Conservation (phyloP, 2,329 filamentous ascomycete species). For the Fusarium continuum region DNA sequence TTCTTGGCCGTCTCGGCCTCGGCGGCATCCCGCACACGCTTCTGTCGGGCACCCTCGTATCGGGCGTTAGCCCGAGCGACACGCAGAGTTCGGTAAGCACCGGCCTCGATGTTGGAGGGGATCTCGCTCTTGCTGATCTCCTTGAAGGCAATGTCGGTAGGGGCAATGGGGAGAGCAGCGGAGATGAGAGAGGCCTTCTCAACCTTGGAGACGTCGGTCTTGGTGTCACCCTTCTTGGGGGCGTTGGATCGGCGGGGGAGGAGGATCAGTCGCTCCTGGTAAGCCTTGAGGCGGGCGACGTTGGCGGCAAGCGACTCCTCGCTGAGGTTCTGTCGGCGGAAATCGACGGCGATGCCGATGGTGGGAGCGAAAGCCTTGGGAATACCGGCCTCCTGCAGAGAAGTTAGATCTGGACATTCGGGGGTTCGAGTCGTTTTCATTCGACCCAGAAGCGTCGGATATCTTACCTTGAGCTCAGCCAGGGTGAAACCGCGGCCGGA, state of each 20-base stretch:
- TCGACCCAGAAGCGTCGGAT: conserved; percentile 1
- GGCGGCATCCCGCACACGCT: conserved; percentile 89
- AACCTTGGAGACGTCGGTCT: conserved; percentile 79
- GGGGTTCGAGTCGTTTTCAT: neutral
- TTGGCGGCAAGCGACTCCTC: conserved; percentile 95
- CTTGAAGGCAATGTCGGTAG: conserved; percentile 70
- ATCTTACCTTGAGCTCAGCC: conserved; percentile 92
- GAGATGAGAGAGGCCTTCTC: conserved; percentile 60
- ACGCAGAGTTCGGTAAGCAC: conserved; percentile 88
- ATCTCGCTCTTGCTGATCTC: conserved; percentile 86
- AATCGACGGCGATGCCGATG: conserved; percentile 96
- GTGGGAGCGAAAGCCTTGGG: conserved; percentile 93
- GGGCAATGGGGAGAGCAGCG: conserved; percentile 76
- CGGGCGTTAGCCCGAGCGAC: conserved; percentile 84
- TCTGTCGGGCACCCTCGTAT: conserved; percentile 85
- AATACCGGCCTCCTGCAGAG: conserved; percentile 87
- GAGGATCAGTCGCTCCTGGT: conserved; percentile 94
- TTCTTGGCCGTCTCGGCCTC: conserved; percentile 88
- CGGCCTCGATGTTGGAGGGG: conserved; percentile 78
- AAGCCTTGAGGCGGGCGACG: conserved; percentile 97
- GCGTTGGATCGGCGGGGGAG: conserved; percentile 96
- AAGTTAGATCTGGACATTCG: conserved; percentile 46
- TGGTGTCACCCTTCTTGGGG: conserved; percentile 92
- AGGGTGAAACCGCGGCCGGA: conserved; percentile 98
- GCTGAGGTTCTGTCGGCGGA: conserved; percentile 95